A percentile compares a stretch with the other conserved stretches of the same genome.
phyloP scores from a whole-genome alignment of 306 rosid genomes.

The Elaeagnus macrophylla region DNA sequence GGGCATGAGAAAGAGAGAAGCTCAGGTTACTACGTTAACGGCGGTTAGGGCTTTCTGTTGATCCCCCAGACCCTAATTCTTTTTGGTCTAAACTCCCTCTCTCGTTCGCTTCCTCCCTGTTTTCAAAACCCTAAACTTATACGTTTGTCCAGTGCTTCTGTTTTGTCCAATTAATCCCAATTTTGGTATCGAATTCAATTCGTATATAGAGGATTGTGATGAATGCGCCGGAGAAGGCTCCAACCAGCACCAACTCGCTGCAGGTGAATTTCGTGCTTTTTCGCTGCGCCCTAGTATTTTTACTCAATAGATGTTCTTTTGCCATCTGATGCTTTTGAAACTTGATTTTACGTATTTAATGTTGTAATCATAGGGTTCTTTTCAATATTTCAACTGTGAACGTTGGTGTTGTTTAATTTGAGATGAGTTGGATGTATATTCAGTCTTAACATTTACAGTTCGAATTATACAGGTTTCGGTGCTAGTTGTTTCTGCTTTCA shows the following conservation, averaged over 20 bases:
- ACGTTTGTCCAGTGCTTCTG: slow-evolving; percentile 4
- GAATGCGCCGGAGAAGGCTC: slow-evolving; percentile 92
- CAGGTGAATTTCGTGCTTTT: slow-evolving; percentile 46
- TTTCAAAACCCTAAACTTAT: slow-evolving; percentile 57
- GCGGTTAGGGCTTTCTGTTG: slow-evolving; percentile 80
- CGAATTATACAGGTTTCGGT: slow-evolving; percentile 5
- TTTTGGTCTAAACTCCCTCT: slow-evolving; percentile 22
- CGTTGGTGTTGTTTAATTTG: slow-evolving; percentile 2
- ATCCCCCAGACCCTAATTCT: slow-evolving; percentile 33
- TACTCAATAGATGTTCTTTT: slow-evolving; percentile 7
- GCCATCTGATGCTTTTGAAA: slow-evolving; percentile 19
- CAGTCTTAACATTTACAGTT: slow-evolving; percentile 9
- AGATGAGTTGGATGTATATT: slow-evolving; percentile 12
- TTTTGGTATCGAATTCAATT: slow-evolving; percentile 23
- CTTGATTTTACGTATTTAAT: slow-evolving; percentile 14
- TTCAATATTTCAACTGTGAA: background rate
- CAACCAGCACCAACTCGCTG: slow-evolving; percentile 68
- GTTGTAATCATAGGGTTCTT: slow-evolving; percentile 6
- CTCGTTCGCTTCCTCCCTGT: slow-evolving; percentile 25
- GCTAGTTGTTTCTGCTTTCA: background rate
- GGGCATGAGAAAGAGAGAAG: slow-evolving; percentile 18
- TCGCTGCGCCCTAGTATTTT: slow-evolving; percentile 28
- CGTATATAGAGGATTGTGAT: slow-evolving; percentile 32
- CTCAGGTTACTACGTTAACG: slow-evolving; percentile 43
- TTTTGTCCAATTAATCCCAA: slow-evolving; percentile 17